phyloP scores from a whole-genome alignment of 2,329 filamentous ascomycete genomes.

The Aureobasidium vineae region DNA sequence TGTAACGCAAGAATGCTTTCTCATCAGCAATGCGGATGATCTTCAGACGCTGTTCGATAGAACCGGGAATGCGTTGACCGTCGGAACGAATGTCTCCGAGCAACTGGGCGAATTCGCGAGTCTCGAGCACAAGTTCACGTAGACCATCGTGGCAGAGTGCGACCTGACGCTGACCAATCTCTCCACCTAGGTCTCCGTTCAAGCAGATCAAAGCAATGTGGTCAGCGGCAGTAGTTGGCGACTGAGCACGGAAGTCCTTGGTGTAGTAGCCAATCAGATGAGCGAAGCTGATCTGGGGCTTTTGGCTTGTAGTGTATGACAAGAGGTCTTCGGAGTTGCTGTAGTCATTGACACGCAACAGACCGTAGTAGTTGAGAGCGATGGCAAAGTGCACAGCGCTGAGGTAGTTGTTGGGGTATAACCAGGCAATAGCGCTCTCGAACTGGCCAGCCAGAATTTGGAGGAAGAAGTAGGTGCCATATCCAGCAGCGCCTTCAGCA shows the following conservation, averaged over 20 bases:
- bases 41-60: constrained; percentile 79
- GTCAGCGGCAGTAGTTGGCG: constrained; percentile 86
- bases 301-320: constrained; percentile 64
- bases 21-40: constrained; percentile 79
- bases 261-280: constrained; percentile 95
- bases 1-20: constrained; percentile 82
- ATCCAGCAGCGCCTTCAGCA: constrained; percentile 72
- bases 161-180: constrained; percentile 72
- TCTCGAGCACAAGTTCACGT: constrained; percentile 93
- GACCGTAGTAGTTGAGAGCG: constrained; percentile 81
- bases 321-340: constrained; percentile 66
- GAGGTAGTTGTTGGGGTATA: constrained; percentile 88
- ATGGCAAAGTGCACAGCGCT: constrained; percentile 95
- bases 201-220: constrained; percentile 90
- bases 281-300: constrained; percentile 89
- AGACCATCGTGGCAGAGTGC: constrained; percentile 88
- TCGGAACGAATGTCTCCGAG: constrained; percentile 88
- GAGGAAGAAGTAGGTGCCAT: constrained; percentile 90
- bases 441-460: constrained; percentile 90
- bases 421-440: constrained; percentile 85
- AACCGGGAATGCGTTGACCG: constrained; percentile 78
- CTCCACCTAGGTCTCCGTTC: constrained; percentile 75
- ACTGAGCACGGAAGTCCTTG: constrained; percentile 86
- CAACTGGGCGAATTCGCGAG: constrained; percentile 88
- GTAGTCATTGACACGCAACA: constrained; percentile 83